Base-by-base conservation (phyloP, 106 monocot species). In the Dioscorea dumetorum region DNA sequence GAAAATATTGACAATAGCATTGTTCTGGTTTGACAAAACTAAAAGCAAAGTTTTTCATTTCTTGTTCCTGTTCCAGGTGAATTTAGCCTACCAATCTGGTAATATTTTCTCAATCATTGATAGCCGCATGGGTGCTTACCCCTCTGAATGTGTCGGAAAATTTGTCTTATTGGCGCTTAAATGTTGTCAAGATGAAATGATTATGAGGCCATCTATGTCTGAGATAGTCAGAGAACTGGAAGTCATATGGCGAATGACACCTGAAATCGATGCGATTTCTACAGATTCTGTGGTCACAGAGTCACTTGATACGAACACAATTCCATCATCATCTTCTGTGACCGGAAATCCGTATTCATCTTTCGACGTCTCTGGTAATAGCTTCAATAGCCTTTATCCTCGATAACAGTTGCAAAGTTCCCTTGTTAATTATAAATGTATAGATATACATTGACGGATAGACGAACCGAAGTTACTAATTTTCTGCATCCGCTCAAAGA, bases 221-320 rank as follows among this genome's bases (percentile, higher is more conserved):
- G 79, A 83, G 49, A 73, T 87, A 17, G 87, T 83, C 32, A 71
- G 64, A 22, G 87, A 87, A 60, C 64, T 87, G 31, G 87, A 87
- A 17, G 61, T 4, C 32, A 80, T 87, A 50, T 50, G 60, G 70
- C 24, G 20, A 14, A 56, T 80, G 71, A 68, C 70, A 60, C 70
- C 77, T 8, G 77, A 80, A 34, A 33, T 52, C 21, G 69, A 77
- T 49, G 49, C 71, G 32, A 52, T 74, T 24, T 12, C 56, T 19
- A 51, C 74, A 48, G 67, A 34, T 12, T 71, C 73, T 13, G 18
- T 58, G 22, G 31, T 22, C 16, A 53, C 71, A 28, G 70, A 74
- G 64, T 60, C 77, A 18, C 57, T 11, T 12, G 50, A 67, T 51
- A 20, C 50, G 15, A 9, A 23, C 24, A 22, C 53, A 24, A 15